Conservation (phyloP, 345 rosid genomes). For the Euphorbia pulcherrima region DNA sequence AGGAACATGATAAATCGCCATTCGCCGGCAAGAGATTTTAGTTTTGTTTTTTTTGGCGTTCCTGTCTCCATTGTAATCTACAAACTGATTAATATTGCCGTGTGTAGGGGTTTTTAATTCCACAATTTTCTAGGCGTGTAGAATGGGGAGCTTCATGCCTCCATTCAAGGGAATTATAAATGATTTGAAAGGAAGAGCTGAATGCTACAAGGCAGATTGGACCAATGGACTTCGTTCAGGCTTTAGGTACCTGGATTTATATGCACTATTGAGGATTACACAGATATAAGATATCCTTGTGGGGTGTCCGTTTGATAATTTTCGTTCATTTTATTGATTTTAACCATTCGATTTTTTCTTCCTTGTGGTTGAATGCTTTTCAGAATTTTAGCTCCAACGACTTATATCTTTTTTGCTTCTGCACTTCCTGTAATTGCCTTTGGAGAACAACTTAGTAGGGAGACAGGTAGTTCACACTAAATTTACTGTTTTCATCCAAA, state of each 20-base stretch:
- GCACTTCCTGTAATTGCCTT: conserved; percentile 87
- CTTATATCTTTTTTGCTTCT: conserved; percentile 78
- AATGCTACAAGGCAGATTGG: conserved; percentile 73
- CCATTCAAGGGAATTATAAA: conserved; percentile 65
- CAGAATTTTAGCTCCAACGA: conserved; percentile 72
- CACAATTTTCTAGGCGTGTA: conserved; percentile 20
- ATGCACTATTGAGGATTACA: no score
- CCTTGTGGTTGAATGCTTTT: conserved; percentile 3
- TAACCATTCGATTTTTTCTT: neutral
- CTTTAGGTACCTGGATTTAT: conserved; percentile 33
- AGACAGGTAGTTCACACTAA: conserved; percentile 44
- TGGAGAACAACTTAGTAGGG: conserved; percentile 78
- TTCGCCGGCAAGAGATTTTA: neutral
- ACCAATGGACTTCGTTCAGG: conserved; percentile 39
- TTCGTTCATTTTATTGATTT: neutral
- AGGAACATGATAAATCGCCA: neutral
- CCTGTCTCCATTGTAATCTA: neutral
- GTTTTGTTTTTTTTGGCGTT: neutral
- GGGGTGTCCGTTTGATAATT: neutral
- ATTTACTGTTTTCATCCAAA: neutral
- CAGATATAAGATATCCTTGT: conserved; percentile 4
- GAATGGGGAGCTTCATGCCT: conserved; percentile 45
- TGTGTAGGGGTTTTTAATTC: neutral
- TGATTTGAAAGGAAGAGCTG: conserved; percentile 57
- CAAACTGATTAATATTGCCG: neutral